Evolutionary conservation across 345 rosid species (phyloP), one percentile per base, ranked within the genome.

Genomic region (Brassica incana): DNA sequence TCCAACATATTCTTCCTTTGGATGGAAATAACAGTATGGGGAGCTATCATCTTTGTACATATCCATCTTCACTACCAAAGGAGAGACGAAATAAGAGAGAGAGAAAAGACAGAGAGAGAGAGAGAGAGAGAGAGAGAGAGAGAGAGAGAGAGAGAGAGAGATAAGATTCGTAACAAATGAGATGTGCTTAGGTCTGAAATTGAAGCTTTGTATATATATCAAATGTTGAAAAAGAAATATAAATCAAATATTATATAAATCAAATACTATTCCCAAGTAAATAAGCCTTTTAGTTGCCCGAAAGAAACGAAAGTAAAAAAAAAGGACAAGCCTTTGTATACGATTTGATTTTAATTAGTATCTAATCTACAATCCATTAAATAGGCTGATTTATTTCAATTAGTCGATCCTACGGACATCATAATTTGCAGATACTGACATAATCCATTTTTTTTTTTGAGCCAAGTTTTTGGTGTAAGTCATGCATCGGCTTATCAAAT

Each of bases 1-100:
- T 15, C 99, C 99, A 35, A 91, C 79, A 25, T 84, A 56, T 5
- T 69, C 80, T 75, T 86, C 88, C 58, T 83, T 86, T 38, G 96
- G 97, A 80, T 95, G 99, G 85, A 90, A 91, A 79, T 84, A 91
- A 79, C 98, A 95, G 79, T 97, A 90, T 63, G 67, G 81, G 12
- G 87, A 78, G 67, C 81, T 80, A 80, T 87, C 87, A 78, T 86
- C 92, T 80, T 82, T 86, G 67, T 84, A 83, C 54, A 81, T 88
- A 80, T 87, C 90, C 95, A 87, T 91, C 78, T 70, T 78, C 67
- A n/a, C 27, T 73, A 18, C 73, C 52, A 50, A 50, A 68, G 12
- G 5, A 54, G 61, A 54, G 61, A 54, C 9, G 32, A 68, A 36
- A 38, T 58, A 48, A 10, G 58, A 65, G 7, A 12, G 18, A 52